A percentile compares a stretch with the other conserved stretches of the same genome.
Evolutionary conservation across 2,329 filamentous ascomycete species (phyloP).

Genomic region (Botrytis fragariae): DNA sequence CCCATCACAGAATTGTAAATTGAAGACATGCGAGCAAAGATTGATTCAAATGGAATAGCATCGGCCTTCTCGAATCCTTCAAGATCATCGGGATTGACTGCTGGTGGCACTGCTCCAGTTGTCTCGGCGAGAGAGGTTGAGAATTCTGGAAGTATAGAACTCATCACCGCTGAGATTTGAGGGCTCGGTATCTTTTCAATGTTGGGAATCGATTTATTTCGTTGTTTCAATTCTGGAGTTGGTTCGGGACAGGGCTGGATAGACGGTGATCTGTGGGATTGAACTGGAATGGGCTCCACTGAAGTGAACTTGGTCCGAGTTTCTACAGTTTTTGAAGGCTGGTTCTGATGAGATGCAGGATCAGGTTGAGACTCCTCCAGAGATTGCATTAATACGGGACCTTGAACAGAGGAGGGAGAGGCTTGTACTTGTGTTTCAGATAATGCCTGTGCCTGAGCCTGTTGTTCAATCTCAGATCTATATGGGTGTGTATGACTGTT

Average conservation of each 20-base stretch:
- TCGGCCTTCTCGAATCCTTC: conserved; percentile 22
- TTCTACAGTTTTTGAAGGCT: neutral
- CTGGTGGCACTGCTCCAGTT: neutral
- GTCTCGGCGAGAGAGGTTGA: neutral
- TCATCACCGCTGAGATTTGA: neutral
- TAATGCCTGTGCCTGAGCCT: neutral
- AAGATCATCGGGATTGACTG: neutral
- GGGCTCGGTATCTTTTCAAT: neutral
- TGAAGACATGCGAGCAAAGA: conserved; percentile 27
- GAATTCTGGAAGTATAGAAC: neutral
- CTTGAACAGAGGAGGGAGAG: neutral
- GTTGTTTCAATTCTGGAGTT: neutral
- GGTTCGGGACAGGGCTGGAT: neutral
- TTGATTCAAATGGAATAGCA: conserved; percentile 23
- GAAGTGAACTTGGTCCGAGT: neutral
- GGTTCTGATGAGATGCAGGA: neutral
- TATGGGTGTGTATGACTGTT: neutral
- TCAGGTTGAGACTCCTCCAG: neutral
- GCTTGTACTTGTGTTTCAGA: neutral
- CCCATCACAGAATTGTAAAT: conserved; percentile 29
- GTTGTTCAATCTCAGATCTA: neutral
- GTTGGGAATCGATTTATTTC: neutral
- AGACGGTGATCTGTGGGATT: neutral
- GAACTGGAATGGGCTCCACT: neutral
- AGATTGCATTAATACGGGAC: neutral